Percentiles rank a stretch among this genome's conserved stretches.
phyloP scores from a whole-genome alignment of 2,329 filamentous ascomycete species.

The Trichoderma citrinoviride region DNA sequence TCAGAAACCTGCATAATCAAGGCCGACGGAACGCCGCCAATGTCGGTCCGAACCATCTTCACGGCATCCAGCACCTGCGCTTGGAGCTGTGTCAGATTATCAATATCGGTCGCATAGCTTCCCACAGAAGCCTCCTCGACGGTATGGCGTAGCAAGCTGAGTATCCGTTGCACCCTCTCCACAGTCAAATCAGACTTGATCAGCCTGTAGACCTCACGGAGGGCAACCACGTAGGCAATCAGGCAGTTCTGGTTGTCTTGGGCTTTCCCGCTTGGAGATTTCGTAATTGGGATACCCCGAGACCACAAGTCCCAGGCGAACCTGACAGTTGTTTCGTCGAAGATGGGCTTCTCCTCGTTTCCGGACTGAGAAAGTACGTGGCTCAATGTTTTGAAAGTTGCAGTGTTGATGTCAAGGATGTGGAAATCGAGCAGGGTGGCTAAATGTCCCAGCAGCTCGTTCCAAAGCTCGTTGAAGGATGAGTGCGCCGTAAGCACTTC shows the following conservation, averaged over 20 bases:
- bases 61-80: slow-evolving; percentile 65
- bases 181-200: slow-evolving; percentile 62
- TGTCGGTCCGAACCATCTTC: slow-evolving; percentile 64
- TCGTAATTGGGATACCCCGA: slow-evolving; percentile 56
- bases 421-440: slow-evolving; percentile 60
- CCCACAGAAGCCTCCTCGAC: slow-evolving; percentile 67
- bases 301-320: slow-evolving; percentile 70
- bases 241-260: slow-evolving; percentile 76
- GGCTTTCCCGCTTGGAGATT: slow-evolving; percentile 36
- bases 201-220: slow-evolving; percentile 75
- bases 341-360: slow-evolving; percentile 42
- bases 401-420: slow-evolving; percentile 68
- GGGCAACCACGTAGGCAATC: slow-evolving; percentile 76
- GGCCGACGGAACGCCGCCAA: slow-evolving; percentile 62
- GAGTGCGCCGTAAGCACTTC: slow-evolving; percentile 64
- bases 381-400: slow-evolving; percentile 65
- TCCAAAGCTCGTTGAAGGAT: slow-evolving; percentile 72
- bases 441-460: slow-evolving; percentile 68
- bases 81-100: slow-evolving; percentile 71
- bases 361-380: slow-evolving; percentile 57
- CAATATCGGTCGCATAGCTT: slow-evolving; percentile 68
- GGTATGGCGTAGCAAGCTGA: slow-evolving; percentile 67
- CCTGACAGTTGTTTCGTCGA: slow-evolving; percentile 54
- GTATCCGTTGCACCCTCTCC: slow-evolving; percentile 63
- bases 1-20: slow-evolving; percentile 68